Conservation (phyloP, 495 filamentous ascomycete genomes). For the Penicillium steckii region DNA sequence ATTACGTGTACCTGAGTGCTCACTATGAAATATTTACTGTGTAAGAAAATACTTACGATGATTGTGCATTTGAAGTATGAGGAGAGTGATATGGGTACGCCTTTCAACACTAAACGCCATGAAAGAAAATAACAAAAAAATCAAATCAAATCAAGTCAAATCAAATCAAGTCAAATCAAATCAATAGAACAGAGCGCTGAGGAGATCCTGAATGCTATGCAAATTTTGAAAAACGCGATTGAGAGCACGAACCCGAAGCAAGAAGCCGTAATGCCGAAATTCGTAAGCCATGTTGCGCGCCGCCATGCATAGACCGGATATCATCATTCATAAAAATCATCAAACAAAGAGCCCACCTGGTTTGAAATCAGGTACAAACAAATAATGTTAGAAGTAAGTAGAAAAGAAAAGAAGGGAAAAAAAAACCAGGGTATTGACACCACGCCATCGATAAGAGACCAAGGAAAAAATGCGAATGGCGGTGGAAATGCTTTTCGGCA, state of each 20-base stretch:
- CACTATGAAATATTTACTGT: too few species aligned
- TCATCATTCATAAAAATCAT: constrained; percentile 26
- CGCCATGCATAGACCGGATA: constrained; percentile 36
- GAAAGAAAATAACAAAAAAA: too few species aligned
- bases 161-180: constrained; percentile 12
- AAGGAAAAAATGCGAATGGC: constrained; percentile 9
- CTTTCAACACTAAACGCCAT: too few species aligned
- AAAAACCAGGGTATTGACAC: constrained; percentile 28
- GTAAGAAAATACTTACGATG: too few species aligned
- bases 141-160: too few species aligned
- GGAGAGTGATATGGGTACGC: constrained; percentile 17
- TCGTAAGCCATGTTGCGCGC: constrained; percentile 34
- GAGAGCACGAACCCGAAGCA: constrained; percentile 34
- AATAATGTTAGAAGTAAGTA: constrained; percentile 2
- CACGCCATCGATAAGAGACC: constrained; percentile 1
- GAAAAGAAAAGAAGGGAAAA: background rate
- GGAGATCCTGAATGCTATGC: constrained; percentile 31
- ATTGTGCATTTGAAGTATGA: constrained; percentile 4
- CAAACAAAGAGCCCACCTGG: constrained; percentile 16
- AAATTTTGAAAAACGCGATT: constrained; percentile 28
- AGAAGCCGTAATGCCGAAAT: constrained; percentile 32
- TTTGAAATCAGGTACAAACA: background rate
- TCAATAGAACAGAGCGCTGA: constrained; percentile 18
- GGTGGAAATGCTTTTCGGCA: constrained; percentile 15
- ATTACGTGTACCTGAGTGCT: too few species aligned